Percentiles rank a stretch among this genome's conserved stretches.
These are phyloP conservation scores for Paecilomyces variotii DNA, from an alignment of 2,329 filamentous ascomycete species.

Conservation along the genomic window DNA sequence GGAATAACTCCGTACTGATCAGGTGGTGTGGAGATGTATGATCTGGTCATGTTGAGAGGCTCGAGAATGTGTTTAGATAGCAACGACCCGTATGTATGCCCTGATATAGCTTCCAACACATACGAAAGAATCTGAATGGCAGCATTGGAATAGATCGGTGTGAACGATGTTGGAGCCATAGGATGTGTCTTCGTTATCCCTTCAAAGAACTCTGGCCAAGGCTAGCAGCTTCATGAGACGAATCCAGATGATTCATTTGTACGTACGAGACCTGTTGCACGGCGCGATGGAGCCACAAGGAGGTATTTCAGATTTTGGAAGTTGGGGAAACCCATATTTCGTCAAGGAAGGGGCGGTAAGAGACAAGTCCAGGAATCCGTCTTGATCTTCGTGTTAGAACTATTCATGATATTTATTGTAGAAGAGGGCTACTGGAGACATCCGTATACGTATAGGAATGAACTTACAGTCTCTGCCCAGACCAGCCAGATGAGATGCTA, in stretches of 20 bases:
- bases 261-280: too few relatives aligned
- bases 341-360: too few relatives aligned
- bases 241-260: constrained; percentile 8
- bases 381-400: too few relatives aligned
- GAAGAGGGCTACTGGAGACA: too few relatives aligned
- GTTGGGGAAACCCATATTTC: too few relatives aligned
- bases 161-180: constrained; percentile 24
- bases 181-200: constrained; percentile 11
- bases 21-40: neutral
- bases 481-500: too few relatives aligned
- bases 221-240: constrained; percentile 13
- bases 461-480: too few relatives aligned
- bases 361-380: too few relatives aligned
- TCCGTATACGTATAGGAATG: too few relatives aligned
- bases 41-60: constrained; percentile 21
- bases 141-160: constrained; percentile 33
- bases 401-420: too few relatives aligned
- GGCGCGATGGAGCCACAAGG: too few relatives aligned
- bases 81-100: constrained; percentile 21
- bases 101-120: constrained; percentile 29
- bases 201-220: constrained; percentile 10
- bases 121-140: constrained; percentile 32
- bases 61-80: constrained; percentile 24
- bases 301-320: too few relatives aligned
- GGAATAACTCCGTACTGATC: neutral